phyloP scores from a whole-genome alignment of 164 flowering plant species.

The Kingdonia uniflora region DNA sequence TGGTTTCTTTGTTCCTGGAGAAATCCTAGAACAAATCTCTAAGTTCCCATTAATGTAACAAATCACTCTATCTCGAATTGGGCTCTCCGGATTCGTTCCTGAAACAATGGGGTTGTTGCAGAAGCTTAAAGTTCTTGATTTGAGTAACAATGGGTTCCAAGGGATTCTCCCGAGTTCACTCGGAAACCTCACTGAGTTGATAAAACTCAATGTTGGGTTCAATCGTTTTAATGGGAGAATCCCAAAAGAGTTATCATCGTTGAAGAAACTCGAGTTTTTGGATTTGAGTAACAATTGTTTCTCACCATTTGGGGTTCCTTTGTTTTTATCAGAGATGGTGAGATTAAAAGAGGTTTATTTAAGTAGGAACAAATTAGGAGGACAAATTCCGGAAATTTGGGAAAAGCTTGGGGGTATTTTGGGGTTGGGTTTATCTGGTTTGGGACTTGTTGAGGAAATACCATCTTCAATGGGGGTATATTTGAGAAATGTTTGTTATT shows the following conservation, averaged over 20 bases:
- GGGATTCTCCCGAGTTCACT: conserved; percentile 43
- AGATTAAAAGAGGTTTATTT: conserved; percentile 49
- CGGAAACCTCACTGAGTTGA: conserved; percentile 28
- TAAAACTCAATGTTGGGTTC: conserved; percentile 56
- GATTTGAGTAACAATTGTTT: conserved; percentile 64
- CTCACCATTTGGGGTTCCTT: conserved; percentile 44
- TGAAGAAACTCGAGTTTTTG: conserved; percentile 44
- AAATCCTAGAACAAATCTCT: no score
- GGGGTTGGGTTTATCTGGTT: conserved; percentile 54
- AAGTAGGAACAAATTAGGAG: conserved; percentile 67
- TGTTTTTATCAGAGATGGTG: conserved; percentile 36
- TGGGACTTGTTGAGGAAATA: conserved; percentile 58
- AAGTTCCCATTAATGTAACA: no score
- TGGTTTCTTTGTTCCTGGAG: no score
- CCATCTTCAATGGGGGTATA: conserved; percentile 64
- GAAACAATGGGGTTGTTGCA: conserved; percentile 21
- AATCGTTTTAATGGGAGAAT: conserved; percentile 42
- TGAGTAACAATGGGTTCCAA: conserved; percentile 42
- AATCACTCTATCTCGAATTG: conserved; percentile 47
- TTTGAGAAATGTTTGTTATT: conserved; percentile 39
- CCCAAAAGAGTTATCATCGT: conserved; percentile 31
- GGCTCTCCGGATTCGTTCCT: conserved; percentile 28
- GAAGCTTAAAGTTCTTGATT: conserved; percentile 56
- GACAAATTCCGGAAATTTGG: conserved; percentile 77
- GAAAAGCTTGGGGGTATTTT: conserved; percentile 44